Evolutionary conservation across 176 grass and related monocot genomes (phyloP).

Genomic region (Phragmites australis): DNA sequence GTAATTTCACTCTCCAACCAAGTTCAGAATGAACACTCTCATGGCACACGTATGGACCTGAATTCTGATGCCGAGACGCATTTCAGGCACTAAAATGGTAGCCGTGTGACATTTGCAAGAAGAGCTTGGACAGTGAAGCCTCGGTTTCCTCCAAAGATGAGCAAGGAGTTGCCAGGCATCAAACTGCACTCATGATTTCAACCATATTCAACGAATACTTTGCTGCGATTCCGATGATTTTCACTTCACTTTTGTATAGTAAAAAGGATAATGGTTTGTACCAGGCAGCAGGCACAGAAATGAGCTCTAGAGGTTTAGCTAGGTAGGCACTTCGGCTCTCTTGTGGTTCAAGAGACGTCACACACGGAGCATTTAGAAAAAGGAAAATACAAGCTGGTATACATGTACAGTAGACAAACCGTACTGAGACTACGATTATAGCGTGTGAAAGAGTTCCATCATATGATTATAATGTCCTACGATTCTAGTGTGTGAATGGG

Average conservation of each 20-base stretch:
- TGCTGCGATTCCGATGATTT: neutral
- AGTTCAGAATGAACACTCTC: neutral
- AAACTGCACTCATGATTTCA: neutral
- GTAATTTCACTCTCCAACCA: neutral
- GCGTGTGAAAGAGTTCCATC: neutral
- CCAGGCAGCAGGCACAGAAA: constrained; percentile 22
- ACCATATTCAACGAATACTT: neutral
- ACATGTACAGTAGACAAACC: constrained; percentile 11
- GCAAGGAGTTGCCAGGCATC: neutral
- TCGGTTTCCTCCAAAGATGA: neutral
- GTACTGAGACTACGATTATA: neutral
- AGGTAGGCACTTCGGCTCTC: constrained; percentile 45
- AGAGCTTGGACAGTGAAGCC: neutral
- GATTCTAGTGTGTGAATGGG: neutral
- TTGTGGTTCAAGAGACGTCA: constrained; percentile 3
- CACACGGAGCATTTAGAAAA: neutral
- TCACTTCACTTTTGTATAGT: constrained; percentile 30
- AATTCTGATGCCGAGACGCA: neutral
- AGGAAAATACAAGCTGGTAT: neutral
- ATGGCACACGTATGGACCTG: too few relatives aligned
- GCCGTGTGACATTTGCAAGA: neutral
- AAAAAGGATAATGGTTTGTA: constrained; percentile 17
- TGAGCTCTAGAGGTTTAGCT: constrained; percentile 39
- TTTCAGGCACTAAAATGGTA: neutral
- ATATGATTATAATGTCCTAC: neutral